phyloP scores from a whole-genome alignment of 164 flowering plant species.

The Magnolia sinica region DNA sequence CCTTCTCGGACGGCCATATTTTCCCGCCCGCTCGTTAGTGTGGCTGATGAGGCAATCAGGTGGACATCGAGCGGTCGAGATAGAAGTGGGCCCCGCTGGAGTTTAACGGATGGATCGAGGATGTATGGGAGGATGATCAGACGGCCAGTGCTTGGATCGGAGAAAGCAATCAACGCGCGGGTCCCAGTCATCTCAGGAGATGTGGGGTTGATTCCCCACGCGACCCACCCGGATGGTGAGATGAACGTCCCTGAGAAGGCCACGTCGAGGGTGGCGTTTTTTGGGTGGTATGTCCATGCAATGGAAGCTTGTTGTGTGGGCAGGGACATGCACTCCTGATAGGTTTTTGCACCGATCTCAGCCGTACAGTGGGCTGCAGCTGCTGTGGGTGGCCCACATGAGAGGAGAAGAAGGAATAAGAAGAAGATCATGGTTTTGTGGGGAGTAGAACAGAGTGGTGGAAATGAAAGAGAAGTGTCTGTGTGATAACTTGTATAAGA shows the following conservation, averaged over 20 bases:
- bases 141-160: conserved; percentile 79
- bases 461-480: neutral
- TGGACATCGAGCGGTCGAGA: conserved; percentile 75
- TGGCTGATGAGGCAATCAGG: conserved; percentile 64
- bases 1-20: conserved; percentile 60
- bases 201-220: conserved; percentile 79
- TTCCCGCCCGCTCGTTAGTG: conserved; percentile 57
- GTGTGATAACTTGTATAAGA: neutral
- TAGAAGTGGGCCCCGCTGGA: conserved; percentile 64
- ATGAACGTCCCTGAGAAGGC: conserved; percentile 82
- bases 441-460: neutral
- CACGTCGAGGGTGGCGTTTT: conserved; percentile 69
- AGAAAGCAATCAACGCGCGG: conserved; percentile 72
- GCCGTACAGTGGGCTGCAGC: conserved; percentile 60
- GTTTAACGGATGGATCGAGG: conserved; percentile 73
- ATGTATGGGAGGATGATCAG: conserved; percentile 65
- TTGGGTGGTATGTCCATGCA: conserved; percentile 81
- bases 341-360: conserved; percentile 40
- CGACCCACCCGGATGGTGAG: conserved; percentile 98
- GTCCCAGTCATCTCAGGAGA: conserved; percentile 80
- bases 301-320: conserved; percentile 85
- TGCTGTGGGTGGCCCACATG: conserved; percentile 6
- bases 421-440: conserved; percentile 1
- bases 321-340: conserved; percentile 64
- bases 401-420: conserved; percentile 22